Conservation (phyloP, 768 basidiomycete genomes). For the Cystofilobasidium ferigula region DNA sequence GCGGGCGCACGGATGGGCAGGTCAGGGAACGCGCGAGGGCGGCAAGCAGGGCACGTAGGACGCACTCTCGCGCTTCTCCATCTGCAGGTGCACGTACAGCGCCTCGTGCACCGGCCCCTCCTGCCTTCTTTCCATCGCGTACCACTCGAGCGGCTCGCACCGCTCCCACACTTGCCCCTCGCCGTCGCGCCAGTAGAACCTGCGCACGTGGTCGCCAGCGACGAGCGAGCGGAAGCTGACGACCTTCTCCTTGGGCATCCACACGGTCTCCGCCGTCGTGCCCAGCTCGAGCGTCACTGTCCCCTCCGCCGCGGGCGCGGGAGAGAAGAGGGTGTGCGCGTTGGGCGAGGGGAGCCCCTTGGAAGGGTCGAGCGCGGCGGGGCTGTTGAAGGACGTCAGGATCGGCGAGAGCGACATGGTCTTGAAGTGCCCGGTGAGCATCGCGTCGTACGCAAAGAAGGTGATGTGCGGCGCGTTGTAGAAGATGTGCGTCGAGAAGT, state of each 20-base stretch:
- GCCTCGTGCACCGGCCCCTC: constrained; percentile 3
- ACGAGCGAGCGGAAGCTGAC: background rate
- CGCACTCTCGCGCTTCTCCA: constrained; percentile 1
- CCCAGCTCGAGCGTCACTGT: constrained; percentile 6
- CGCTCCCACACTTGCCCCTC: constrained; percentile 10
- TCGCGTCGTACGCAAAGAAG: constrained; percentile 19
- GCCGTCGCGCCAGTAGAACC: constrained; percentile 11
- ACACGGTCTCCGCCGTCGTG: constrained; percentile 3
- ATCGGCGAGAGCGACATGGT: constrained; percentile 5
- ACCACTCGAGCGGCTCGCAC: constrained; percentile 10
- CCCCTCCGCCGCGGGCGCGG: background rate
- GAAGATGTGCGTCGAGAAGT: constrained; percentile 20
- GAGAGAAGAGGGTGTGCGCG: background rate
- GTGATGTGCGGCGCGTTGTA: constrained; percentile 7
- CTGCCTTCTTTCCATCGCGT: background rate
- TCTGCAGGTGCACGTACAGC: constrained; percentile 10
- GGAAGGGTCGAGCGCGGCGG: background rate
- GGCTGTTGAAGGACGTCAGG: background rate
- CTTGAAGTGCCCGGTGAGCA: constrained; percentile 10
- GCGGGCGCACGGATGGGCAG: too few relatives aligned
- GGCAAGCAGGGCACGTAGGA: background rate
- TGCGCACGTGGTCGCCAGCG: background rate
- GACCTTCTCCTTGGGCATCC: constrained; percentile 13
- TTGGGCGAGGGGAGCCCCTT: background rate
- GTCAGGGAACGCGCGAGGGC: background rate